Base-by-base conservation (phyloP, 208 protist genomes). In the Leishmania arabica region DNA sequence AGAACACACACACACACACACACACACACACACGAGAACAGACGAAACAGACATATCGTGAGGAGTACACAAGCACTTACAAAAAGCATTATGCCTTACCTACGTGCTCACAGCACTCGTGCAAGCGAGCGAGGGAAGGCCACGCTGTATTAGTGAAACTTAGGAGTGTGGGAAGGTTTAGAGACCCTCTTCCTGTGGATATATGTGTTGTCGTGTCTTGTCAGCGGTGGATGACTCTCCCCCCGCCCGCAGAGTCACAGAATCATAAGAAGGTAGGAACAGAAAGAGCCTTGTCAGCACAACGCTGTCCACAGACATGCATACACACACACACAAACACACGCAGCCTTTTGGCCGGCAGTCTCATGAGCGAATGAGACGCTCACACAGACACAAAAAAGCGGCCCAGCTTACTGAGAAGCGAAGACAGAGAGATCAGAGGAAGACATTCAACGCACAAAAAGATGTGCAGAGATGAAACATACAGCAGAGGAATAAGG, bases 1-100 rank as follows among this genome's bases (percentile, higher is more conserved):
- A 11, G 31, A 53, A 42, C 71, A 76, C 47, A 75, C 71, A 56
- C 70, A 75, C 70, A 42, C 71, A 76, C 47, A 75, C 71, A 56
- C 70, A 75, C 70, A 56, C 70, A 56, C 70, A 54, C 51, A 54
- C 51, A 5, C 51, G 17, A 54, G 17, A 13, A 54, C 51, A 54
- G 15, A 21, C 6, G 9, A 54, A 54, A 76, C 47, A 76, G 45
- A 75, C 45, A 75, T n/a, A 62, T 62, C 24, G 27, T 62, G 56
- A 62, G 56, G 8, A 31, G 24, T 31, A 11, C 56, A 62, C 24
- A 58, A 17, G 3, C 13, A 31, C 24, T 31, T 15, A 76, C 49
- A 60, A 31, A 51, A 76, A 34, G 17, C 19, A 62, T 37, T 13
- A 76, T 27, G 17, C 1, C 21, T 47, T 71, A 37, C n/a, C 31